These are phyloP conservation scores for Mortierella alpina DNA, from an alignment of 192 early-diverging fungal genomes.

Conservation along the genomic window DNA sequence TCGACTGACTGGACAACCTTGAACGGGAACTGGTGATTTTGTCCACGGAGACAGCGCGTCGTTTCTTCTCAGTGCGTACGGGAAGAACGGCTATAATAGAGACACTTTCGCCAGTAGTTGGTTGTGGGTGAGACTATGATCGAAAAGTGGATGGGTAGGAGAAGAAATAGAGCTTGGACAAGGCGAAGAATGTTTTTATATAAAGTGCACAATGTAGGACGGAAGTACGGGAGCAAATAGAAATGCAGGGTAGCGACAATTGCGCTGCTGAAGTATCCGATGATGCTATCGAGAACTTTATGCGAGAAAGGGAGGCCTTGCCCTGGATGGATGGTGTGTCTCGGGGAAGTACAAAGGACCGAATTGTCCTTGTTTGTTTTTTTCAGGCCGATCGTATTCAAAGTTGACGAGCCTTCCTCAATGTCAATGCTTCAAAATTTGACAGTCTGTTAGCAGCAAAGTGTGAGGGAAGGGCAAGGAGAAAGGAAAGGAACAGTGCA, in stretches of 20 bases:
- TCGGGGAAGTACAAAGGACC: no score
- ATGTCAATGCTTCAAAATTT: background rate
- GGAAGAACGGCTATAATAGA: no score
- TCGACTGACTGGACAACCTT: no score
- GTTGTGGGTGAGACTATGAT: no score
- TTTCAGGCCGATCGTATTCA: no score
- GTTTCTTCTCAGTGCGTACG: no score
- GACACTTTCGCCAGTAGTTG: no score
- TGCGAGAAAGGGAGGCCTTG: background rate
- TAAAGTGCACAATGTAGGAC: background rate
- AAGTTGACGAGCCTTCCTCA: background rate
- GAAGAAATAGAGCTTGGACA: background rate
- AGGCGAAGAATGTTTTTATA: background rate
- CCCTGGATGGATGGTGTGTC: no score
- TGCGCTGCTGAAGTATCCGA: conserved; percentile 7
- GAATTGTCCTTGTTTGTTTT: no score
- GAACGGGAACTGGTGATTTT: no score
- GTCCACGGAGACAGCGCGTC: no score
- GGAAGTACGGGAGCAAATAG: background rate
- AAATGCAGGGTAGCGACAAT: background rate
- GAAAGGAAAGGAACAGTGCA: background rate
- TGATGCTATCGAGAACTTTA: conserved; percentile 14
- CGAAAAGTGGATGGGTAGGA: background rate
- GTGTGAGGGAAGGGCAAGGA: background rate
- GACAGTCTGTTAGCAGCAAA: background rate